phyloP scores from a whole-genome alignment of 306 rosid genomes.

The Prunus davidiana region DNA sequence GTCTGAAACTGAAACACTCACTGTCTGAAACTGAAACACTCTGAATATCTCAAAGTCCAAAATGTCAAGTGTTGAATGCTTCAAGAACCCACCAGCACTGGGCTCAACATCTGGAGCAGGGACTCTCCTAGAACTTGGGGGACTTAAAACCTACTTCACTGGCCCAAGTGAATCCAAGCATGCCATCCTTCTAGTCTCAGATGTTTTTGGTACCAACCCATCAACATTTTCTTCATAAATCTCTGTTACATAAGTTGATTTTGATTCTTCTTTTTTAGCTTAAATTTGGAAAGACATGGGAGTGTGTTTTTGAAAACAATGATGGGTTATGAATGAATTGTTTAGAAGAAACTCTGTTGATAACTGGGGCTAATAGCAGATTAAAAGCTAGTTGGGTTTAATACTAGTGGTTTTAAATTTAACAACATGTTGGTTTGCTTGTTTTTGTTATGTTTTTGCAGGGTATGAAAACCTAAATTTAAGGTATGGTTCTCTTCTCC shows the following conservation, averaged over 20 bases:
- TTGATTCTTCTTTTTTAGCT: not conserved
- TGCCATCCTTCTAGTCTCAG: constrained; percentile 48
- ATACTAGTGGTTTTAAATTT: not conserved
- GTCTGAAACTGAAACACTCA: not conserved
- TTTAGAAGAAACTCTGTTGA: too few relatives aligned
- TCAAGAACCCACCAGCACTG: constrained; percentile 35
- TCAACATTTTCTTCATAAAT: not conserved
- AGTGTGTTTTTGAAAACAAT: not conserved
- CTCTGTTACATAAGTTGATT: not conserved
- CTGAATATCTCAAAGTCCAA: not conserved
- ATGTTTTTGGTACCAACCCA: constrained; percentile 37
- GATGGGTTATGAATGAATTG: too few relatives aligned
- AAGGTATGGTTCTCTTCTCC: not conserved
- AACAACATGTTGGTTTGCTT: not conserved
- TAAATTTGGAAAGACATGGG: not conserved
- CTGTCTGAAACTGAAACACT: not conserved
- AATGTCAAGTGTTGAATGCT: constrained; percentile 45
- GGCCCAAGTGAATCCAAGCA: constrained; percentile 41
- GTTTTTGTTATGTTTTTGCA: not conserved
- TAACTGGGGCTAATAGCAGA: too few relatives aligned
- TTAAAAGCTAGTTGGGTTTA: not conserved
- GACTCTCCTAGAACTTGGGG: constrained; percentile 33
- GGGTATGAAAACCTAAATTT: not conserved
- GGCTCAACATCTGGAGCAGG: constrained; percentile 37
- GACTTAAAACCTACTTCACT: constrained; percentile 38